A percentile compares a stretch with the other conserved stretches of the same genome.
Conservation (phyloP, 2,329 filamentous ascomycete species). For the Trichoderma afroharzianum region DNA sequence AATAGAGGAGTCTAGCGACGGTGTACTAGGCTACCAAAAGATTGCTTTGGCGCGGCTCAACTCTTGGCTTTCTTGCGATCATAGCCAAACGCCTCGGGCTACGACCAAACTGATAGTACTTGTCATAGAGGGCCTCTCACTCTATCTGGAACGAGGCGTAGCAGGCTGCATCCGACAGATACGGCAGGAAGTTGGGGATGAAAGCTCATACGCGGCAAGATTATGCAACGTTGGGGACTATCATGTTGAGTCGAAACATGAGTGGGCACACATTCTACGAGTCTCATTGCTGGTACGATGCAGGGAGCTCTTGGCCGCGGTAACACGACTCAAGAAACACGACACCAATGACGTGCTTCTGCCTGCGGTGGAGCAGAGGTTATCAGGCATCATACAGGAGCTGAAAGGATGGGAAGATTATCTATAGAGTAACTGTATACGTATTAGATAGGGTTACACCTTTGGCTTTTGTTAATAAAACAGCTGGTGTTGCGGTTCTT, state of each 20-base stretch:
- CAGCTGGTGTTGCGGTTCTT: background rate
- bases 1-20: background rate
- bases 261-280: constrained; percentile 5
- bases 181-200: background rate
- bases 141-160: background rate
- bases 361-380: background rate
- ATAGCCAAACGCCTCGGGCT: background rate
- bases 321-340: background rate
- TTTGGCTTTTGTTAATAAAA: background rate
- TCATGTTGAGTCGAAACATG: constrained; percentile 2
- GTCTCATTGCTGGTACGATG: background rate
- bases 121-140: background rate
- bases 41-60: background rate
- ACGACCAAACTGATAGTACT: constrained; percentile 5
- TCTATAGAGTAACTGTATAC: background rate
- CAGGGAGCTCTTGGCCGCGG: constrained; percentile 4
- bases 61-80: background rate
- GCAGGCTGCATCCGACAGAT: background rate
- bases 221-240: background rate
- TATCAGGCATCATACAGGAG: background rate
- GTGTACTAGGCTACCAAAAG: background rate
- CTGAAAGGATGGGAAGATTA: constrained; percentile 11
- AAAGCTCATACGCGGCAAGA: background rate
- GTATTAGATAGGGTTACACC: background rate
- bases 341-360: constrained; percentile 1